Evolutionary conservation across 1,284 basidiomycete species (phyloP), one percentile per base, ranked within the genome.

Genomic region (Fistulina hepatica): DNA sequence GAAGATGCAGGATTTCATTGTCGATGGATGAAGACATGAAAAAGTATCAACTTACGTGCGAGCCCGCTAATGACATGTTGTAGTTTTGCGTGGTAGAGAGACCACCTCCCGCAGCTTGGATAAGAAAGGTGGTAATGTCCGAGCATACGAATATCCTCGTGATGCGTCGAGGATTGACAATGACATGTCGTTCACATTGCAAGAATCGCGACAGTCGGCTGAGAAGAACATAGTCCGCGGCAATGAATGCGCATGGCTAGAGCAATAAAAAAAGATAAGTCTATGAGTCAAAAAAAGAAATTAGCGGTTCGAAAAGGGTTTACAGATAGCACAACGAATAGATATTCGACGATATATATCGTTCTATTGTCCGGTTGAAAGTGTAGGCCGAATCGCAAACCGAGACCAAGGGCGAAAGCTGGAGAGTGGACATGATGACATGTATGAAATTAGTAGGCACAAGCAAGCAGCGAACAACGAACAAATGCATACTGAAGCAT

Each of bases 211-310:
- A 71, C 12, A 85, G 53, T 19, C 73, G 68, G 4, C 80, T 78
- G 8, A 83, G 64, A 5, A 82, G 60, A 41, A 82, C 64, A 47
- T 84, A 84, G 50, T 80, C 69, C 19, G 76, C 73, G 6, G 81
- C 81, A 40, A 84, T 74, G 59, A 83, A 83, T n/a, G 77, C 78
- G 47, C 81, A 83, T 8, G 81, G 78, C 67, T 71, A 38, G 19
- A 12, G 24, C 19, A 21, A n/a, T 41, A 7, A 31, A 26, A 10
- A 39, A 21, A 34, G 19, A 15, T 3, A 22, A 17, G 42, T 12
- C 25, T 17, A 15, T 33, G n/a, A 22, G 10, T 23, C 4, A 35
- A 30, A 41, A 13, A 44, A 45, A 31, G 36, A 19, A n/a, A 15
- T n/a, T n/a, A n/a, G n/a, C n/a, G n/a, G n/a, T n/a, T n/a, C n/a